Base-by-base conservation (phyloP, 1,284 basidiomycete genomes). In the Coniophora puteana region DNA sequence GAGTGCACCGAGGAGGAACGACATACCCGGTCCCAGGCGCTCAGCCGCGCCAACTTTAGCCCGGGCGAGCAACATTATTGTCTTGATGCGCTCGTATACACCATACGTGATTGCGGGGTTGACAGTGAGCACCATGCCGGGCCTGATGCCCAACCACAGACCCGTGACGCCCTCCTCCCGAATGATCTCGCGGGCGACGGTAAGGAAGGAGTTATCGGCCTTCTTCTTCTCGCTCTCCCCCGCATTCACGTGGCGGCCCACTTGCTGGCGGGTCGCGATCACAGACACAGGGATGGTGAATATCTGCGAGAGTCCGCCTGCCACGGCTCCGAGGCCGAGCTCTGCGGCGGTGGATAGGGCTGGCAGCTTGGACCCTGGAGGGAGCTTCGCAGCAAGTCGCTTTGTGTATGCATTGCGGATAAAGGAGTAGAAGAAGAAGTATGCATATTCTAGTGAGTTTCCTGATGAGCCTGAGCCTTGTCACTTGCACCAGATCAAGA, bases 31-130 rank as follows among this genome's bases (percentile, higher is more conserved):
- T 0, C 82, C 80, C 59, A 94, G 74, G 55, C 87, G 91, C 3
- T 69, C 66, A 10, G 54, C 55, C 1, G 64, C 50, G 4, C 76
- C 75, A 12, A 67, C 68, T 36, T 69, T 70, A 11, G 69, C 65
- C 52, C 74, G 69, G 7, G 80, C 76, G 28, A 78, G 60, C 16
- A 86, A 62, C 21, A 86, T 58, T 7, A 84, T 45, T 46, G 70
- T 77, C 72, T 98, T 98, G 47, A 96, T 74, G 38, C 93, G 79
- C 69, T 99, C 95, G 59, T 92, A 99, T 27, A 88, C 76, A 38
- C 96, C 96, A 62, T 99, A 99, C 1, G 96, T 99, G 66, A 99
- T 98, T 16, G 96, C 94, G 3, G 96, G 96, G 67, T 99, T 99
- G 39, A 89, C 81, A 25, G 93, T 97, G 30, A 99, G 76, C 8